Conservation (phyloP, 2,329 filamentous ascomycete species). For the Claviceps digitariae region DNA sequence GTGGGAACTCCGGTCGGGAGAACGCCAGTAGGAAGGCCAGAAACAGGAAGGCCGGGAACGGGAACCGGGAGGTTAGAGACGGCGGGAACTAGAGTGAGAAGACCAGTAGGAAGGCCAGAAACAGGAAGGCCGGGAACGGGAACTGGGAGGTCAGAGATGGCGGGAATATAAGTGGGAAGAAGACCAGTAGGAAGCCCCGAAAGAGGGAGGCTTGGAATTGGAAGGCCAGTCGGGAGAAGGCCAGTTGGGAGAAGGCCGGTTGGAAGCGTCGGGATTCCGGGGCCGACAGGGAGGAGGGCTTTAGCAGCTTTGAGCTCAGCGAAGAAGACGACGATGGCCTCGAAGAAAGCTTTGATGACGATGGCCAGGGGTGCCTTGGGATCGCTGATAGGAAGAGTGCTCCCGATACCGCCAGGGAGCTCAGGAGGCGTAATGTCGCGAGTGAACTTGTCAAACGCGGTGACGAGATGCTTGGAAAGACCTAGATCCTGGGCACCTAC, state of each 20-base stretch:
- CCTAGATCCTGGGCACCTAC: neutral
- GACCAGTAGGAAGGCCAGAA: too few species aligned
- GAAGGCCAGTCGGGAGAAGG: neutral
- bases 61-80: too few species aligned
- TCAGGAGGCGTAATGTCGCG: neutral
- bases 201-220: too few species aligned
- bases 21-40: too few species aligned
- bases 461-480: neutral
- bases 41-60: too few species aligned
- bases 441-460: neutral
- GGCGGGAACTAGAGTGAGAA: too few species aligned
- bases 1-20: too few species aligned
- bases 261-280: too few species aligned
- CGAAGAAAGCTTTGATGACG: neutral
- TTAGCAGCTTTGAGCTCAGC: neutral
- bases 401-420: neutral
- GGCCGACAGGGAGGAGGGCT: neutral
- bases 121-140: too few species aligned
- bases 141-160: too few species aligned
- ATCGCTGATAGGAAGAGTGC: neutral
- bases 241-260: neutral
- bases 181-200: too few species aligned
- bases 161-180: too few species aligned
- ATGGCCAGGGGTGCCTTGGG: neutral
- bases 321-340: neutral